A percentile compares a stretch with the other conserved stretches of the same genome.
These are phyloP conservation scores for Fragosphaeria purpurea DNA, from an alignment of 2,329 filamentous ascomycete species.

Conservation along the genomic window DNA sequence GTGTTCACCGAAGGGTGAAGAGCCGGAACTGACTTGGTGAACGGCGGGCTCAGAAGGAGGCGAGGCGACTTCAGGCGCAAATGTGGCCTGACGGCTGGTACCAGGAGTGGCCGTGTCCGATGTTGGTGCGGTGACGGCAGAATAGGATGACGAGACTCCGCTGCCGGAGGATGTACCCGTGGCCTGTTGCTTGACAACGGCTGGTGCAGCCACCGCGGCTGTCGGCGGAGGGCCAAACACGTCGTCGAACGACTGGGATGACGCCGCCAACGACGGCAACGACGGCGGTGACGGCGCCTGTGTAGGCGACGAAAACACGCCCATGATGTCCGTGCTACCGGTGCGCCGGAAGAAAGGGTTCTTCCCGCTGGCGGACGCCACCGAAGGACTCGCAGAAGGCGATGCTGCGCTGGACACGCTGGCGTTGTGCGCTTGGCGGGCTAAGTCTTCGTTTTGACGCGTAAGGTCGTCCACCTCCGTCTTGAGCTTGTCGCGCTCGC, in stretches of 20 bases:
- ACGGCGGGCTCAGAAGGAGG: conserved; percentile 17
- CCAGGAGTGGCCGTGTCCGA: conserved; percentile 45
- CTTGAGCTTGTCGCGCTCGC: conserved; percentile 80
- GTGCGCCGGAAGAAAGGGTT: conserved; percentile 88
- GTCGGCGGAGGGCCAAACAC: conserved; percentile 67
- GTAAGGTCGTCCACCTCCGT: conserved; percentile 61
- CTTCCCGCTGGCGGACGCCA: conserved; percentile 62
- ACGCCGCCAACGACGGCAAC: conserved; percentile 1
- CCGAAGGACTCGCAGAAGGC: conserved; percentile 53
- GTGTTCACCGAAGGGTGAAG: background rate
- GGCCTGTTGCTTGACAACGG: conserved; percentile 47
- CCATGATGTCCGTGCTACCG: conserved; percentile 50
- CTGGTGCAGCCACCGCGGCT: conserved; percentile 21
- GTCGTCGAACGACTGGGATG: conserved; percentile 64
- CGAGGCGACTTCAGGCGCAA: conserved; percentile 42
- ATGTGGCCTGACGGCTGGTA: conserved; percentile 51
- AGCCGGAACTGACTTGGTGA: background rate
- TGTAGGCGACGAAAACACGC: conserved; percentile 38
- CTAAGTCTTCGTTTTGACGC: conserved; percentile 51
- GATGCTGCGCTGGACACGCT: conserved; percentile 33
- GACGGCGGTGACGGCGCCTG: conserved; percentile 1
- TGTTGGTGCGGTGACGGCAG: conserved; percentile 40
- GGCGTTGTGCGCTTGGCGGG: conserved; percentile 38
- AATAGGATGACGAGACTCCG: conserved; percentile 40
- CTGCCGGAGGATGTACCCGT: conserved; percentile 43